Conservation (phyloP, 73 alveolate genomes). For the Uronychia binucleata region DNA sequence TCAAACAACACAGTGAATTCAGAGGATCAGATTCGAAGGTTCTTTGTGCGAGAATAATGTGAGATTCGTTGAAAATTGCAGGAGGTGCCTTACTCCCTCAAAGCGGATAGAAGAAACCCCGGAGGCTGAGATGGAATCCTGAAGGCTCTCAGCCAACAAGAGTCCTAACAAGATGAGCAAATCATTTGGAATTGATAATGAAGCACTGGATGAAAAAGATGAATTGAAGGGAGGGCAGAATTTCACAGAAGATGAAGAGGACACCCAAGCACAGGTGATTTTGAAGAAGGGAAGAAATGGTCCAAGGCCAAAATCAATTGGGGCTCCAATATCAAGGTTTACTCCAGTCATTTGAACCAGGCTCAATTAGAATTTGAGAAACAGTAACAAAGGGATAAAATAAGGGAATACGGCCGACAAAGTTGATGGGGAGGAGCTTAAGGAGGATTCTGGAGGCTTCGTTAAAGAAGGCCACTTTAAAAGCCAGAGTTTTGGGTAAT, state of each 20-base stretch:
- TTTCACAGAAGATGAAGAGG: not conserved
- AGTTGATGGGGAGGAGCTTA: not conserved
- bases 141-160: not conserved
- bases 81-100: not conserved
- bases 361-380: not conserved
- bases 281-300: not conserved
- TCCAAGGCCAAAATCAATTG: not conserved
- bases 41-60: not conserved
- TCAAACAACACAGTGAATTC: not conserved
- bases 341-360: no score
- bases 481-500: no score
- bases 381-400: not conserved
- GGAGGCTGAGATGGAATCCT: not conserved
- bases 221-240: not conserved
- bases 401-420: not conserved
- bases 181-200: not conserved
- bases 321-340: no score
- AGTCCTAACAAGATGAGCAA: no score
- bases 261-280: not conserved
- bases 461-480: not conserved
- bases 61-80: not conserved
- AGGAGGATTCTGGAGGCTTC: not conserved
- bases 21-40: not conserved
- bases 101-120: not conserved
- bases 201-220: not conserved